phyloP scores from a whole-genome alignment of 495 filamentous ascomycete species.

The Massariosphaeria phaeospora region DNA sequence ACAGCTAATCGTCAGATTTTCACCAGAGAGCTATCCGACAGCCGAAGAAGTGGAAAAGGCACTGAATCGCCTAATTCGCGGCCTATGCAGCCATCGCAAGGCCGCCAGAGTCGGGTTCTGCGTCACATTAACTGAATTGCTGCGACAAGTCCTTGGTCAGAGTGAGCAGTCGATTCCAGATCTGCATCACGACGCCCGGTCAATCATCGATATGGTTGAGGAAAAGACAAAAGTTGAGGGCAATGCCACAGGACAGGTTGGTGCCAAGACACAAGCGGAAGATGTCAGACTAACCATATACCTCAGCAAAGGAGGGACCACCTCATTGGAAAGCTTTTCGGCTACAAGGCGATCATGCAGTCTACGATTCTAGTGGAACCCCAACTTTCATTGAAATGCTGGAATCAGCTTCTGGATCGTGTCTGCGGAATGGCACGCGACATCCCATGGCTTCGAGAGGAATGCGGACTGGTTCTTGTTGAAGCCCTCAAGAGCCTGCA shows the following conservation, averaged over 20 bases:
- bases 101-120: slow-evolving; percentile 88
- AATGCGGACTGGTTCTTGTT: slow-evolving; percentile 70
- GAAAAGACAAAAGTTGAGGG: slow-evolving; percentile 61
- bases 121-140: slow-evolving; percentile 76
- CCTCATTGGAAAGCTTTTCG: slow-evolving; percentile 79
- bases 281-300: neutral
- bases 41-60: slow-evolving; percentile 34
- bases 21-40: slow-evolving; percentile 25
- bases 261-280: neutral
- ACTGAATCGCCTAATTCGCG: slow-evolving; percentile 68
- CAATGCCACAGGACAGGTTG: slow-evolving; percentile 59
- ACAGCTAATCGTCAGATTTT: slow-evolving; percentile 40
- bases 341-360: slow-evolving; percentile 76
- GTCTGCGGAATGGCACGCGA: slow-evolving; percentile 53
- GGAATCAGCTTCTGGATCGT: slow-evolving; percentile 58
- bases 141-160: slow-evolving; percentile 56
- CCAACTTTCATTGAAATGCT: slow-evolving; percentile 46
- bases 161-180: slow-evolving; percentile 1
- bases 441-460: slow-evolving; percentile 84
- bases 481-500: slow-evolving; percentile 41
- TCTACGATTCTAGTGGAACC: slow-evolving; percentile 64
- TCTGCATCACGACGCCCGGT: slow-evolving; percentile 6
- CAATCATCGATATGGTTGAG: slow-evolving; percentile 56
- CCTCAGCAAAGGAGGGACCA: slow-evolving; percentile 77
- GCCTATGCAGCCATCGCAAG: slow-evolving; percentile 84